phyloP scores from a whole-genome alignment of 2,329 filamentous ascomycete species.

The Calonectria pauciramosa region DNA sequence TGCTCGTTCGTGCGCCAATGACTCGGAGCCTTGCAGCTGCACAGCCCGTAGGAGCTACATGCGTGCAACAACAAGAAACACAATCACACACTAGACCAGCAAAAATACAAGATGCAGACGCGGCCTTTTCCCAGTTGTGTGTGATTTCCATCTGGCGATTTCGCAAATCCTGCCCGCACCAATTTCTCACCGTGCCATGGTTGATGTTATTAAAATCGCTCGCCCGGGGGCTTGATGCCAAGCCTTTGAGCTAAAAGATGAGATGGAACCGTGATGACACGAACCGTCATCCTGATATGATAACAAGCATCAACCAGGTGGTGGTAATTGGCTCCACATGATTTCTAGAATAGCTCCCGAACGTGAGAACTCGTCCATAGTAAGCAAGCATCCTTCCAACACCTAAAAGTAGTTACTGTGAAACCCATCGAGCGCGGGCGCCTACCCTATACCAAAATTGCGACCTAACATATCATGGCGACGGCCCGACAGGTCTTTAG shows the following conservation, averaged over 20 bases:
- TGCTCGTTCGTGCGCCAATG: conserved; percentile 6
- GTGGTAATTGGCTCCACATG: background rate
- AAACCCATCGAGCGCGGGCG: background rate
- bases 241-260: background rate
- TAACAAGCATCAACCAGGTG: background rate
- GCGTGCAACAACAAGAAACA: background rate
- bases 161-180: background rate
- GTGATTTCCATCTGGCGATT: background rate
- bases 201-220: background rate
- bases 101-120: background rate
- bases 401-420: background rate
- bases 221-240: background rate
- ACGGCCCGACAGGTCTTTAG: background rate
- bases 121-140: background rate
- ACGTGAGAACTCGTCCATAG: background rate
- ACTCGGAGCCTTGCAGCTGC: conserved; percentile 10
- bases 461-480: background rate
- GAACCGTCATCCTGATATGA: background rate
- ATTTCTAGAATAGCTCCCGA: background rate
- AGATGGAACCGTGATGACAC: background rate
- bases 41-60: conserved; percentile 14
- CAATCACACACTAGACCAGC: background rate
- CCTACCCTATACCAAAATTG: background rate
- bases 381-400: background rate
- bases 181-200: background rate